Conservation (phyloP, 495 filamentous ascomycete species). For the Penicillium fimorum region DNA sequence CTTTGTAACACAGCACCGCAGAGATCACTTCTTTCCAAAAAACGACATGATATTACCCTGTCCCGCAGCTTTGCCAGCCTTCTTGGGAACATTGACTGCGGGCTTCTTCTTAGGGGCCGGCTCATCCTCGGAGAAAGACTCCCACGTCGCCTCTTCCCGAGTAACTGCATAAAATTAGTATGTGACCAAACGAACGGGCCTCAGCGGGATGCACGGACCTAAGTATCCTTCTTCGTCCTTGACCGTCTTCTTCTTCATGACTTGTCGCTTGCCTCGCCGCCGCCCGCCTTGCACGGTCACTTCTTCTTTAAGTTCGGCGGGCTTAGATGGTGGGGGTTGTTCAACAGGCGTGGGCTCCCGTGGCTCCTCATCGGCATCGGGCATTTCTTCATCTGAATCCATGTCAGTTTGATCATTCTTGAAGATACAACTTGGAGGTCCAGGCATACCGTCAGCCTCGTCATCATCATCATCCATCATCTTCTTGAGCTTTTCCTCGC, state of each 20-base stretch:
- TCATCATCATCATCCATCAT: conserved; percentile 82
- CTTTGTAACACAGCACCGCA: not conserved
- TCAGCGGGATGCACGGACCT: conserved; percentile 51
- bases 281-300: conserved; percentile 59
- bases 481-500: conserved; percentile 67
- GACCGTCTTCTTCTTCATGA: conserved; percentile 85
- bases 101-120: conserved; percentile 66
- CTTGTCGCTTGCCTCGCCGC: conserved; percentile 72
- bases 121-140: conserved; percentile 93
- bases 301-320: conserved; percentile 40
- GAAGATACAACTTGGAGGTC: not conserved
- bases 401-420: conserved; percentile 7
- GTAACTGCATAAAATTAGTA: conserved; percentile 64
- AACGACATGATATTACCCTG: conserved; percentile 88
- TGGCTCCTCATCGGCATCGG: conserved; percentile 47
- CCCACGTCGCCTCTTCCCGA: conserved; percentile 83
- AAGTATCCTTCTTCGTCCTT: conserved; percentile 95
- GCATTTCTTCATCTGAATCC: conserved; percentile 46
- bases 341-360: conserved; percentile 53
- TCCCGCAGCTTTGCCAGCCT: conserved; percentile 51
- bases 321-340: conserved; percentile 41
- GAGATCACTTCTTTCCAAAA: conserved; percentile 74
- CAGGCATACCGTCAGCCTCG: conserved; percentile 24
- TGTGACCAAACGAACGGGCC: not conserved
- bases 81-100: conserved; percentile 45